Evolutionary conservation across 306 rosid genomes (phyloP).

Genomic region (Quercus suber): DNA sequence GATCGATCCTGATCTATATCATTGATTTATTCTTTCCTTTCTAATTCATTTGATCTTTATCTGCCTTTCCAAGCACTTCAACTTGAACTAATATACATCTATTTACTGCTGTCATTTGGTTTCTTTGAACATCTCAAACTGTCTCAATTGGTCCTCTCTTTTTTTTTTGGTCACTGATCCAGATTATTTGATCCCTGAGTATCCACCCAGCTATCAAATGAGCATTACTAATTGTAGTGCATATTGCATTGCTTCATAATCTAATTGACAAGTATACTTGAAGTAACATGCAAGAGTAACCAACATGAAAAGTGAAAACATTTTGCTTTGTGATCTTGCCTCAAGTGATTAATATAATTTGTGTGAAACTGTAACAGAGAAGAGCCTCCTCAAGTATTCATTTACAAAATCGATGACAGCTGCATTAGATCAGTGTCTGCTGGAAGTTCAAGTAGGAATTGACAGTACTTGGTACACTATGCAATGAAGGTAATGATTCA

Average conservation of each 20-base stretch:
- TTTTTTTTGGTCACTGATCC: background rate
- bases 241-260: conserved; percentile 1
- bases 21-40: background rate
- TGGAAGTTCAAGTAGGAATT: conserved; percentile 44
- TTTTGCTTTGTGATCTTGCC: background rate
- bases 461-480: conserved; percentile 12
- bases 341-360: background rate
- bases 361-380: conserved; percentile 38
- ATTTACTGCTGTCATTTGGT: background rate
- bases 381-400: conserved; percentile 61
- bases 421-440: conserved; percentile 32
- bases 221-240: background rate
- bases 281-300: background rate
- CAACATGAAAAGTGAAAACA: background rate
- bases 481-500: conserved; percentile 29
- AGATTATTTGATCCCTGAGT: background rate
- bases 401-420: conserved; percentile 42
- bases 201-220: background rate
- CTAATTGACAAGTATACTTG: background rate
- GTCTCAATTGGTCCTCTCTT: background rate
- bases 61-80: background rate
- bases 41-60: background rate
- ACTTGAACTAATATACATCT: background rate
- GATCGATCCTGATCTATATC: no score
- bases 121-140: background rate